These are phyloP conservation scores for Monascus purpureus DNA, from an alignment of 495 filamentous ascomycete species.

Conservation along the genomic window DNA sequence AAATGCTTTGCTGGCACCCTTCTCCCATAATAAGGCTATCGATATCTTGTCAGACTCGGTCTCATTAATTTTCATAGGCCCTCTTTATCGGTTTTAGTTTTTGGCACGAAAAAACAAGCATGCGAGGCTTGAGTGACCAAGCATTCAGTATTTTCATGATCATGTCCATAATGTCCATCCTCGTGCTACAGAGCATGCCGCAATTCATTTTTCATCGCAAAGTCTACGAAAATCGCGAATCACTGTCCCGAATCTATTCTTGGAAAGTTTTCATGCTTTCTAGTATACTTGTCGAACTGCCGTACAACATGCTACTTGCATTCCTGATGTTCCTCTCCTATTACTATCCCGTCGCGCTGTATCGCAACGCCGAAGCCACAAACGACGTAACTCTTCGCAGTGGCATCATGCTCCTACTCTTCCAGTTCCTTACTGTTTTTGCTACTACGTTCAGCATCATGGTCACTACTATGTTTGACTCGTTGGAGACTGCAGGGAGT, in stretches of 20 bases:
- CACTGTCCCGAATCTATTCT: conserved; percentile 68
- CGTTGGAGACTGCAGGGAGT: conserved; percentile 50
- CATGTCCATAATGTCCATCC: conserved; percentile 57
- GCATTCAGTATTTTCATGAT: conserved; percentile 82
- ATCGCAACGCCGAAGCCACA: conserved; percentile 49
- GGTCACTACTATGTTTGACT: conserved; percentile 53
- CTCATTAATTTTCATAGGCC: conserved; percentile 37
- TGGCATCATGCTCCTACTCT: conserved; percentile 49
- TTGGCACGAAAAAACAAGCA: conserved; percentile 50
- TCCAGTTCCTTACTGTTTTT: conserved; percentile 35
- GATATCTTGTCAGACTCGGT: background rate
- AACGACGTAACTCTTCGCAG: conserved; percentile 43
- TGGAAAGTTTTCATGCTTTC: conserved; percentile 75
- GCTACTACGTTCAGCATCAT: conserved; percentile 41
- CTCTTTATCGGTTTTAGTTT: conserved; percentile 88
- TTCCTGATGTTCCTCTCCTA: conserved; percentile 57
- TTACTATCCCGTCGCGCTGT: conserved; percentile 74
- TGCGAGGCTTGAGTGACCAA: conserved; percentile 76
- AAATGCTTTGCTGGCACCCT: background rate
- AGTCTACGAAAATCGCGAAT: conserved; percentile 76
- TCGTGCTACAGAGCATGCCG: conserved; percentile 77
- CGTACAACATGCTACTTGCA: conserved; percentile 60
- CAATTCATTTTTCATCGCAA: conserved; percentile 64
- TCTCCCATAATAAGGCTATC: background rate
- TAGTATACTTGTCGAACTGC: conserved; percentile 61